Evolutionary conservation across 2,329 filamentous ascomycete genomes (phyloP).

Genomic region (Colletotrichum sansevieriae): DNA sequence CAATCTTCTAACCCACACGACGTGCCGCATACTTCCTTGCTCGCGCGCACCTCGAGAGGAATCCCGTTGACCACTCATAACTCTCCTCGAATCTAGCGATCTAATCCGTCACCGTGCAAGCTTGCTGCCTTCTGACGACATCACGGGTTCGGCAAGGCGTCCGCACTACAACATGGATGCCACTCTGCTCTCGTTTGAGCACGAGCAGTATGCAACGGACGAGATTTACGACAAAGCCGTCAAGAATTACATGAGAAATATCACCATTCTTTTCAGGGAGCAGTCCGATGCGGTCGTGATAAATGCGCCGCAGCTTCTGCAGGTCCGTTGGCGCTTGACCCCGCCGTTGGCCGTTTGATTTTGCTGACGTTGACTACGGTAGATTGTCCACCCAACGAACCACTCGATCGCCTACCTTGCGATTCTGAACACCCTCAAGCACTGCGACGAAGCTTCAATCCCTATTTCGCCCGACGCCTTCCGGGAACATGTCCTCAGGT

Average conservation of each 20-base stretch:
- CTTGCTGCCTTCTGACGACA: slow-evolving; percentile 14
- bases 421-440: slow-evolving; percentile 58
- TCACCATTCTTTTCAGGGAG: slow-evolving; percentile 55
- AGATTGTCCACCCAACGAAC: slow-evolving; percentile 61
- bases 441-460: slow-evolving; percentile 24
- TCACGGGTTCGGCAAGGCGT: slow-evolving; percentile 13
- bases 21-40: background rate
- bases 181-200: slow-evolving; percentile 59
- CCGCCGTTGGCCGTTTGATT: slow-evolving; percentile 1
- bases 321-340: slow-evolving; percentile 49
- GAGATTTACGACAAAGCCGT: slow-evolving; percentile 57
- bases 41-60: background rate
- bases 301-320: slow-evolving; percentile 55
- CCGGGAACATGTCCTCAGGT: slow-evolving; percentile 57
- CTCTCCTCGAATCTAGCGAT: background rate
- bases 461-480: slow-evolving; percentile 46
- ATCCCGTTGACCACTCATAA: background rate
- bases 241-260: slow-evolving; percentile 52
- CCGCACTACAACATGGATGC: slow-evolving; percentile 48
- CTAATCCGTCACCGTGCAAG: slow-evolving; percentile 15
- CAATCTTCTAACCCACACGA: background rate
- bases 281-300: slow-evolving; percentile 49
- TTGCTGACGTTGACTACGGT: slow-evolving; percentile 14
- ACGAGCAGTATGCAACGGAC: slow-evolving; percentile 46
- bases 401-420: slow-evolving; percentile 66